Percentiles rank a stretch among this genome's conserved stretches.
Conservation (phyloP, 371 early-diverging fungal genomes). For the Mortierella sp. region DNA sequence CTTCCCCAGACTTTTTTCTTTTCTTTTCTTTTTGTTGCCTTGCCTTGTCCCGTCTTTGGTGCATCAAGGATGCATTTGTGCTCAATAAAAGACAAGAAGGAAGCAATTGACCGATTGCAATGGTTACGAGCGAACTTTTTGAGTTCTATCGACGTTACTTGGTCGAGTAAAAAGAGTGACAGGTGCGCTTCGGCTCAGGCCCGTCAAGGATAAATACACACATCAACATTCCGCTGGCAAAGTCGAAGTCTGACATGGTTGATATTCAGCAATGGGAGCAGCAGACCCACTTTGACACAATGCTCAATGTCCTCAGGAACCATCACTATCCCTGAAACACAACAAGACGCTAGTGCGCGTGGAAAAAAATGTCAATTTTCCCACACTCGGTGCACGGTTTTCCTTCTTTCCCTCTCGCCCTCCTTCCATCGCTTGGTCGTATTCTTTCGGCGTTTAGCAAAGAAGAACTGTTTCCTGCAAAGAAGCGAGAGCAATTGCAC, state of each 20-base stretch:
- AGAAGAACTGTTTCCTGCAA: too few relatives aligned
- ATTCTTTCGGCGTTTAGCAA: neutral
- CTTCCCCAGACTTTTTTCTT: slow-evolving; percentile 22
- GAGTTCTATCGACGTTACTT: neutral
- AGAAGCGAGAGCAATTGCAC: too few relatives aligned
- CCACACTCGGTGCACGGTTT: slow-evolving; percentile 12
- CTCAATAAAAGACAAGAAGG: neutral
- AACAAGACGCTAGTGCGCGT: neutral
- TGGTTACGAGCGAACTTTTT: too few relatives aligned
- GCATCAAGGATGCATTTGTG: neutral
- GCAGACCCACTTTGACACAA: too few relatives aligned
- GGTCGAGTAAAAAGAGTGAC: neutral
- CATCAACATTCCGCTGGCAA: neutral
- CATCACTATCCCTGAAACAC: neutral
- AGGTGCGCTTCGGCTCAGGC: neutral
- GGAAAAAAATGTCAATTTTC: slow-evolving; percentile 4
- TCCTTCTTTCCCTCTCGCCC: neutral
- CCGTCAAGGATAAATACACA: neutral
- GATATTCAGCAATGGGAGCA: too few relatives aligned
- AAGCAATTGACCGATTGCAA: neutral
- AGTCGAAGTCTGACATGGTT: neutral
- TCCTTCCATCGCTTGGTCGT: neutral
- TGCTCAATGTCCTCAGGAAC: too few relatives aligned
- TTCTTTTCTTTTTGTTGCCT: neutral
- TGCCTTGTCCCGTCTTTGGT: neutral